Base-by-base conservation (phyloP, 2,329 filamentous ascomycete genomes). In the Calonectria henricotiae region DNA sequence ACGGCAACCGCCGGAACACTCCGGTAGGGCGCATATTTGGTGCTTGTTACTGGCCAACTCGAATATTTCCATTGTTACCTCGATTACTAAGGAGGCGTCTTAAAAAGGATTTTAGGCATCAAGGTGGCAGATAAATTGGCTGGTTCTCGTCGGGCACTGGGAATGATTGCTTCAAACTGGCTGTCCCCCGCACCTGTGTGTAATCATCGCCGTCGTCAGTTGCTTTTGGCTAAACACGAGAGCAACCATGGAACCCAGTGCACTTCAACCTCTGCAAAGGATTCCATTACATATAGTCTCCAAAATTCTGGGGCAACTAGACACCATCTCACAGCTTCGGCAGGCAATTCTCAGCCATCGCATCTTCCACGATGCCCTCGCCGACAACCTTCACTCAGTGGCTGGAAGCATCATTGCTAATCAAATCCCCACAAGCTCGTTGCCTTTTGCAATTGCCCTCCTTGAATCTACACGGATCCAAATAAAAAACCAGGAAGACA, bases 211-310 rank as follows among this genome's bases (percentile, higher is more conserved):
- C 25, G n/a, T 58, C 35, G 32, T 39, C 51, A 27, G 15, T 17
- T 20, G 20, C 12, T 11, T 6, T 6, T 7, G 32, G 32, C 20
- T 12, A 12, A 41, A 25, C 32, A 3, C 4, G 5, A 5, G 6
- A 11, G 20, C 23, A 37, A 44, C 11, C 15, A 61, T 61, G 55
- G 55, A 41, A 23, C 25, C 55, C 15, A 4, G 20, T 4, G 6
- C 23, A 3, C 15, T 44, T 20, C 25, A 23, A 6, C 23, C 37
- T 44, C n/a, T 61, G 37, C 55, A 61, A 23, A 61, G 27, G 25
- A 13, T 61, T 12, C 55, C 55, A 8, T 12, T 61, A 25, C 55
- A 61, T 8, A n/a, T 61, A 23, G 20, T 43, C 13, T 37, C 55
- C 37, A 30, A 20, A 44, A 20, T 61, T 8, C 55, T 61, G 1